Evolutionary conservation across 164 flowering plant species (phyloP).

Genomic region (Cinnamomum micranthum): DNA sequence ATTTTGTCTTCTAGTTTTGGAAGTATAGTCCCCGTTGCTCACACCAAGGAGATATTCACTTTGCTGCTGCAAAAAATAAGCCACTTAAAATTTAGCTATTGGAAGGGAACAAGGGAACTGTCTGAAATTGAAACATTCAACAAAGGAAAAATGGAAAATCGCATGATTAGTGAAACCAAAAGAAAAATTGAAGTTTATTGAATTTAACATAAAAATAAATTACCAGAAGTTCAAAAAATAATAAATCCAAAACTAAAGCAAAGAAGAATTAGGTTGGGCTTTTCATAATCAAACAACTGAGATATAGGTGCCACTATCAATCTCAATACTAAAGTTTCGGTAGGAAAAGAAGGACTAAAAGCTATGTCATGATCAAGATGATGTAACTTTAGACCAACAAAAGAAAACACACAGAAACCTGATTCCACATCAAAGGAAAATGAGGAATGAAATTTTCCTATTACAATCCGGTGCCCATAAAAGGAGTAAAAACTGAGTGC

Average conservation of each 20-base stretch:
- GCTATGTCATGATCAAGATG: no score
- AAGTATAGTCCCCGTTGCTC: background rate
- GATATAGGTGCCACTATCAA: background rate
- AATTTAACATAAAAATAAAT: background rate
- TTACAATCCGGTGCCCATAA: no score
- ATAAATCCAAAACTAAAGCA: background rate
- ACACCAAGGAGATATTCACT: slow-evolving; percentile 11
- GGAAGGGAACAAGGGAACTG: background rate
- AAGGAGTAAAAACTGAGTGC: no score
- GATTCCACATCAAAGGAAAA: no score
- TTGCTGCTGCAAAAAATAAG: slow-evolving; percentile 1
- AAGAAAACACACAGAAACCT: no score
- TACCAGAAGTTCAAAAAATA: background rate
- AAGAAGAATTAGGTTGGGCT: background rate
- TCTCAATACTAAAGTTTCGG: background rate
- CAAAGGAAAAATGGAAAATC: background rate
- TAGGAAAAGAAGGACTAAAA: no score
- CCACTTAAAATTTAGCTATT: background rate
- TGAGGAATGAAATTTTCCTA: no score
- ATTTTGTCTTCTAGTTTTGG: slow-evolving; percentile 1
- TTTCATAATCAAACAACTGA: background rate
- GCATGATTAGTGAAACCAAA: background rate
- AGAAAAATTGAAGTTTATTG: background rate
- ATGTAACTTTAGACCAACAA: no score
- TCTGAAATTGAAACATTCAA: background rate